A percentile compares a stretch with the other conserved stretches of the same genome.
These are phyloP conservation scores for Termitomyces heimii DNA, from an alignment of 768 basidiomycete species.

Conservation along the genomic window DNA sequence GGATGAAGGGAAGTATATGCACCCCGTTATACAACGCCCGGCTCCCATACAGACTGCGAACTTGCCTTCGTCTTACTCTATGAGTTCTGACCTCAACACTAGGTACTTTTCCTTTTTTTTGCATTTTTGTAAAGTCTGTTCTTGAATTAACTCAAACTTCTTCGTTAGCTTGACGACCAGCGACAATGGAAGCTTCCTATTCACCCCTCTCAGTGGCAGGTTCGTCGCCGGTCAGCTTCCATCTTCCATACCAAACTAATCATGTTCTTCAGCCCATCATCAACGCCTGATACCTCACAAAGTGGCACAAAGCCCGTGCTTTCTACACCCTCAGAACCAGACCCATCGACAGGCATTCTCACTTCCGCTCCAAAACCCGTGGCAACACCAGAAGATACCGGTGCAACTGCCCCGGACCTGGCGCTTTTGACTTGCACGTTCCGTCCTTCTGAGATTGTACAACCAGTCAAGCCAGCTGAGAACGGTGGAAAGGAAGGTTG, in stretches of 20 bases:
- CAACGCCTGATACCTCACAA: neutral
- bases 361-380: neutral
- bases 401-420: slow-evolving; percentile 3
- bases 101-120: slow-evolving; percentile 2
- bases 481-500: slow-evolving; percentile 24
- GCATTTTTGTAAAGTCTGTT: neutral
- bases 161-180: neutral
- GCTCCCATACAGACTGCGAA: slow-evolving; percentile 13
- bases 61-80: slow-evolving; percentile 6
- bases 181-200: neutral
- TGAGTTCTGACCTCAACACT: neutral
- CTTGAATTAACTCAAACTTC: neutral
- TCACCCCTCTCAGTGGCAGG: neutral
- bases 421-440: slow-evolving; percentile 37
- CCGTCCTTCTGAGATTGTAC: slow-evolving; percentile 32
- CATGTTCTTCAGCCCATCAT: neutral
- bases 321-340: neutral
- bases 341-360: neutral
- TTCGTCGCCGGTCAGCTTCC: neutral
- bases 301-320: neutral
- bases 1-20: slow-evolving; percentile 44
- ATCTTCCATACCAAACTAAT: neutral
- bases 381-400: neutral
- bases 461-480: slow-evolving; percentile 12
- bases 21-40: slow-evolving; percentile 38